Evolutionary conservation across 805 yeast species (phyloP).

Genomic region (Candida hungchunana): DNA sequence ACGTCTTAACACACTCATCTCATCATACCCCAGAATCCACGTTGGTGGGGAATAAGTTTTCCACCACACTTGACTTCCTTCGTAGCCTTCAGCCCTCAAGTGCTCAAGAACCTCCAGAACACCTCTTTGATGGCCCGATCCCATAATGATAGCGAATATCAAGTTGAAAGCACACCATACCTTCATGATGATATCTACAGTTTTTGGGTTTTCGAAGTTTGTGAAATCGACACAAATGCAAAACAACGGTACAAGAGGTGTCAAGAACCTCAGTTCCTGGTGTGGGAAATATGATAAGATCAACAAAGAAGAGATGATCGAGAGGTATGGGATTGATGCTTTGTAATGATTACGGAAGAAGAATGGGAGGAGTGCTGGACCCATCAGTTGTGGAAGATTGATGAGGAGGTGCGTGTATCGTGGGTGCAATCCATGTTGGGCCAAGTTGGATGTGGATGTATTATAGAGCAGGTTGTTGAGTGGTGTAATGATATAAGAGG

Average conservation of each 20-base stretch:
- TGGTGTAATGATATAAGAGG: constrained; percentile 53
- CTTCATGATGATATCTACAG: constrained; percentile 21
- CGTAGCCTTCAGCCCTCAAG: constrained; percentile 27
- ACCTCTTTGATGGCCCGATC: constrained; percentile 87
- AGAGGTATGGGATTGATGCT: constrained; percentile 51
- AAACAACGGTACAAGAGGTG: constrained; percentile 72
- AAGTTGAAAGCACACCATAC: constrained; percentile 66
- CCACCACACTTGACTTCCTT: constrained; percentile 74
- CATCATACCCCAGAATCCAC: constrained; percentile 53
- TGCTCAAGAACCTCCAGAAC: constrained; percentile 60
- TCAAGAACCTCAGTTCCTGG: constrained; percentile 86
- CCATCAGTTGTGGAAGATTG: constrained; percentile 77
- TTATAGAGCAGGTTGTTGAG: constrained; percentile 76
- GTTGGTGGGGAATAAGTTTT: constrained; percentile 91
- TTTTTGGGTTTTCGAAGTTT: constrained; percentile 19
- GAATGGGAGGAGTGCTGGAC: constrained; percentile 61
- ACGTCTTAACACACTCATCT: constrained; percentile 16
- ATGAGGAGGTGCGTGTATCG: constrained; percentile 67
- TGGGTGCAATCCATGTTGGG: constrained; percentile 81
- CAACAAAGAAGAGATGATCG: constrained; percentile 58
- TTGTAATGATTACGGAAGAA: constrained; percentile 28
- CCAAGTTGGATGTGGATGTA: constrained; percentile 49
- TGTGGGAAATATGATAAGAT: constrained; percentile 76
- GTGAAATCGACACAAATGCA: constrained; percentile 53
- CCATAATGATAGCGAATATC: constrained; percentile 60